Evolutionary conservation across 2,329 filamentous ascomycete species (phyloP), one percentile per base, ranked within the genome.

Genomic region (Drechslerella coelobrocha): DNA sequence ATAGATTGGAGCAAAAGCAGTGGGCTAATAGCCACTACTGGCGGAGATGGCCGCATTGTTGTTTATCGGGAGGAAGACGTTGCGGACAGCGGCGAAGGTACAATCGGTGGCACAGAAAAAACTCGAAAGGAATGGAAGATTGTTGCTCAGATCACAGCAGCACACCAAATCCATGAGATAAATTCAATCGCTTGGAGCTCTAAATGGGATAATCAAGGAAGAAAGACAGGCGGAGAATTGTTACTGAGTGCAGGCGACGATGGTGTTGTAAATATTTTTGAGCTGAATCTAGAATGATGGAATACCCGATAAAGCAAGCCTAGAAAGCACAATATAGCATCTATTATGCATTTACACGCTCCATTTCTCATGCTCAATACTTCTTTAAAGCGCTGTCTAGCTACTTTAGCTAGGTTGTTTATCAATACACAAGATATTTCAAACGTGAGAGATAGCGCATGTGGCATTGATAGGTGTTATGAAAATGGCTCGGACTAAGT

Each of bases 161-260:
- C 88, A 1, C 94, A 99, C 78, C 92, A 91, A 0, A 90, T 95
- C 1, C 97, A 93, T 77, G 94, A 99, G 80, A 84, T 97, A 73
- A 99, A 99, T 76, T 92, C 97, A 79, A 84, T 94, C 52, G 87
- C 86, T 1, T 99, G 94, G 94, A 92, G 91, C 74, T 85, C 84
- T 75, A 84, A 92, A 63, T 89, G 86, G 63, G 92, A 96, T 78
- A 82, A 83, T 53, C 88, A 81, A 0, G 83, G 83, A 77, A 82
- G 80, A 72, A 83, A 79, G 59, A 82, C 65, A n/a, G 83, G 84
- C 1, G 82, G 79, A 23, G 93, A 97, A 80, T 89, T 97, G 78
- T 82, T 99, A 50, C 82, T 97, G 19, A 94, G 89, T 14, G 96
- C 92, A 0, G 94, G 93, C 0, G 94, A 99, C 78, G 92, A 97